Evolutionary conservation across 2,329 filamentous ascomycete genomes (phyloP).

Genomic region (Graphilbum sp.): DNA sequence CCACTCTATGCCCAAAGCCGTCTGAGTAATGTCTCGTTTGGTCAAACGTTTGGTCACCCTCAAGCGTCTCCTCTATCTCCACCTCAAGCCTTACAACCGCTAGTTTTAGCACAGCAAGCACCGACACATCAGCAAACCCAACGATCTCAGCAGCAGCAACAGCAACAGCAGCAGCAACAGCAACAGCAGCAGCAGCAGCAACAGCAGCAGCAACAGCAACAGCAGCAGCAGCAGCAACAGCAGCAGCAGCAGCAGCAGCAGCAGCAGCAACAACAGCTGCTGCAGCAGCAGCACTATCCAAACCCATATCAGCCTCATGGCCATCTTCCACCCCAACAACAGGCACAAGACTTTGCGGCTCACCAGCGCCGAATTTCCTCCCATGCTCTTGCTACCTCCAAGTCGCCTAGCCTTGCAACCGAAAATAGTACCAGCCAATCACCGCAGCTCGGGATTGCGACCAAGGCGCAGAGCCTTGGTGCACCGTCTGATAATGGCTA

Average conservation of each 20-base stretch:
- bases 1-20: no score
- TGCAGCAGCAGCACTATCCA: slow-evolving; percentile 5
- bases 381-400: slow-evolving; percentile 3
- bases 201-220: slow-evolving; percentile 4
- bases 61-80: no score
- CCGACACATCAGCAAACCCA: no score
- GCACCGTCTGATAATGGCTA: slow-evolving; percentile 1
- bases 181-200: background rate
- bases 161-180: no score
- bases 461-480: slow-evolving; percentile 1
- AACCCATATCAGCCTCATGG: slow-evolving; percentile 3
- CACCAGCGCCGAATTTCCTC: slow-evolving; percentile 11
- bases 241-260: slow-evolving; percentile 4
- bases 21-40: no score
- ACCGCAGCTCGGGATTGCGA: slow-evolving; percentile 5
- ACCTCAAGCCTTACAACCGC: no score
- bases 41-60: no score
- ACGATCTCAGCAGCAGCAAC: no score
- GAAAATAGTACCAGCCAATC: slow-evolving; percentile 6
- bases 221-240: slow-evolving; percentile 5
- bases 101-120: background rate
- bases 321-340: slow-evolving; percentile 3
- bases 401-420: slow-evolving; percentile 6
- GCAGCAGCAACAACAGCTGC: slow-evolving; percentile 6
- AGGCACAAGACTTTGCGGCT: slow-evolving; percentile 11